These are phyloP conservation scores for Pseudonitzschia pungens DNA, from an alignment of 108 stramenopile species.

Conservation along the genomic window DNA sequence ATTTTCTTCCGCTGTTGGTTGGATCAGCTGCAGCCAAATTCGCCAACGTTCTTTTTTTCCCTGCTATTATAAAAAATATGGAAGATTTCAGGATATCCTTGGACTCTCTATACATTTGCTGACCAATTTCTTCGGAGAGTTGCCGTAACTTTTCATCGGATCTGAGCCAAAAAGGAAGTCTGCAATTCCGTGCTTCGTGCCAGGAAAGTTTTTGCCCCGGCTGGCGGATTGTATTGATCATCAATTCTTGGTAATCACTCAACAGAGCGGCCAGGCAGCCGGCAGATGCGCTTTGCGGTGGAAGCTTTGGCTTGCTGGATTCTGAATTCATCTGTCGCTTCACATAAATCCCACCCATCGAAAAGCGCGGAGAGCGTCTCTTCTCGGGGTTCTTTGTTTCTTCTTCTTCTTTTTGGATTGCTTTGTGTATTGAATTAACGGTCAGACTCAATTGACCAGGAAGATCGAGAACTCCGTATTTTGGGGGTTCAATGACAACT, in stretches of 20 bases:
- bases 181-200: slow-evolving; percentile 53
- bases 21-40: slow-evolving; percentile 79
- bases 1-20: slow-evolving; percentile 68
- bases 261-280: slow-evolving; percentile 71
- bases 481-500: slow-evolving; percentile 47
- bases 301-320: slow-evolving; percentile 36
- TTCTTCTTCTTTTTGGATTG: slow-evolving; percentile 28
- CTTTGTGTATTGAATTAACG: slow-evolving; percentile 35
- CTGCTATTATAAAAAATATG: slow-evolving; percentile 66
- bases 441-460: slow-evolving; percentile 52
- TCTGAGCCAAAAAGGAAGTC: slow-evolving; percentile 83
- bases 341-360: slow-evolving; percentile 8
- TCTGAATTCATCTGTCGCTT: slow-evolving; percentile 10
- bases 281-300: slow-evolving; percentile 52
- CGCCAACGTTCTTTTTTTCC: slow-evolving; percentile 64
- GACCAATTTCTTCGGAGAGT: slow-evolving; percentile 83
- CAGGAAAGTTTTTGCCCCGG: slow-evolving; percentile 64
- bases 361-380: background rate
- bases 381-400: background rate
- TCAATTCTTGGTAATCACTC: slow-evolving; percentile 56
- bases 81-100: slow-evolving; percentile 76
- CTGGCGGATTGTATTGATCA: slow-evolving; percentile 55
- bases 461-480: slow-evolving; percentile 56
- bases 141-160: slow-evolving; percentile 57
- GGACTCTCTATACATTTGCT: slow-evolving; percentile 62